Conservation (phyloP, 768 basidiomycete species). For the Peribolospora kevripleyi region DNA sequence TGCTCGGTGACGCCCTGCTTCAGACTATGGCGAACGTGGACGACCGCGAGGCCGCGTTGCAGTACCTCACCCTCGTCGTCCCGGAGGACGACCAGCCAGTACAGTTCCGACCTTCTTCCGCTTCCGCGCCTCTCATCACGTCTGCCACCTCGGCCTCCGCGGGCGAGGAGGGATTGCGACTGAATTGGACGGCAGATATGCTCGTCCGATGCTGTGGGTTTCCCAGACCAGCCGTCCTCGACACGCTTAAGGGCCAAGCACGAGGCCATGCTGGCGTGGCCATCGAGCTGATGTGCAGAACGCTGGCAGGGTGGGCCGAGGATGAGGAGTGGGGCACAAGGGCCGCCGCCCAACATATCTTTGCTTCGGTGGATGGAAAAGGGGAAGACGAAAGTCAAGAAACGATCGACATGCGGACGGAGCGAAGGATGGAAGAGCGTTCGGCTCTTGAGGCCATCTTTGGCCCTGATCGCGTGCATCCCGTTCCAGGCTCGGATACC, state of each 20-base stretch:
- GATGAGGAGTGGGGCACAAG: background rate
- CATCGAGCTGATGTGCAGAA: background rate
- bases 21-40: constrained; percentile 28
- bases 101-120: constrained; percentile 14
- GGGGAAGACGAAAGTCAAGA: constrained; percentile 13
- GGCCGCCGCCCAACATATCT: background rate
- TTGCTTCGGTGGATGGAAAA: constrained; percentile 10
- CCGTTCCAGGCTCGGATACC: constrained; percentile 18
- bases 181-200: constrained; percentile 9
- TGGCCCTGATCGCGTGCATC: background rate
- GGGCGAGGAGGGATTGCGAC: no score
- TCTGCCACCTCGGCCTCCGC: constrained; percentile 9
- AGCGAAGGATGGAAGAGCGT: constrained; percentile 5
- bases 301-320: background rate
- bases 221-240: constrained; percentile 5
- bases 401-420: background rate
- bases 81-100: constrained; percentile 68
- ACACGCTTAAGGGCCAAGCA: background rate
- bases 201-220: constrained; percentile 9
- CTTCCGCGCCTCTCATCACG: constrained; percentile 1
- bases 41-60: constrained; percentile 52
- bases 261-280: background rate
- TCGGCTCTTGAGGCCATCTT: constrained; percentile 10
- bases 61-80: constrained; percentile 56
- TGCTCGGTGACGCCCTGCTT: constrained; percentile 33